Conservation (phyloP, 2,329 filamentous ascomycete species). For the Trichoderma brevicompactum region DNA sequence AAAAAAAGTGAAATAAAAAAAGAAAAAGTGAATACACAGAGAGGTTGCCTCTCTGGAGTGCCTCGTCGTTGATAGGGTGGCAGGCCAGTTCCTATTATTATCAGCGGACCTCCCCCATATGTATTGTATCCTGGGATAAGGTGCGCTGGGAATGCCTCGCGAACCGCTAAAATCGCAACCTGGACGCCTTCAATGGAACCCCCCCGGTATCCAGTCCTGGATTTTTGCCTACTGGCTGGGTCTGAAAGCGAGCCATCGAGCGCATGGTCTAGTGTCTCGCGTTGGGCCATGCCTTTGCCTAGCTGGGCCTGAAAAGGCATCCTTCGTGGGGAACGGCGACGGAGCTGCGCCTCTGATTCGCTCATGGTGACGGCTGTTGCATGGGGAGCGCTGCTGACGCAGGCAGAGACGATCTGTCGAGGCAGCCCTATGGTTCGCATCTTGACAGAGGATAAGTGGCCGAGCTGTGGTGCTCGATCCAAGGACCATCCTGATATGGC, state of each 20-base stretch:
- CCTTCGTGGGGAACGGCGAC: slow-evolving; percentile 22
- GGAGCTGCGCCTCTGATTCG: slow-evolving; percentile 34
- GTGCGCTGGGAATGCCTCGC: slow-evolving; percentile 23
- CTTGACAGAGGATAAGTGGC: slow-evolving; percentile 24
- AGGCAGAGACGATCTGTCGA: slow-evolving; percentile 34
- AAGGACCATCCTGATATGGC: slow-evolving; percentile 20
- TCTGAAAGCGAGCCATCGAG: not conserved
- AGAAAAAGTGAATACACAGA: not conserved
- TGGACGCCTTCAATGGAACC: slow-evolving; percentile 6
- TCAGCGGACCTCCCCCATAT: not conserved
- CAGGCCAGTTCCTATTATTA: not conserved
- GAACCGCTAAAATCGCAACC: not conserved
- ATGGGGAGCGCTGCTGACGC: slow-evolving; percentile 38
- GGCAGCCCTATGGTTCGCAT: slow-evolving; percentile 32
- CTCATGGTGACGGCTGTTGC: slow-evolving; percentile 40
- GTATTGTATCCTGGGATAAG: slow-evolving; percentile 2
- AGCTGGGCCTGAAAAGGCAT: slow-evolving; percentile 23
- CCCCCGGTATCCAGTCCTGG: slow-evolving; percentile 7
- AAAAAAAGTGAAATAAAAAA: not conserved
- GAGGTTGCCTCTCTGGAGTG: slow-evolving; percentile 23
- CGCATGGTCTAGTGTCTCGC: slow-evolving; percentile 19
- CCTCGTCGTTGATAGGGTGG: slow-evolving; percentile 13
- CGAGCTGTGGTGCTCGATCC: slow-evolving; percentile 16
- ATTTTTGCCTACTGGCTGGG: slow-evolving; percentile 15
- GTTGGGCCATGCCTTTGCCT: slow-evolving; percentile 12